Percentiles rank a stretch among this genome's conserved stretches.
phyloP scores from a whole-genome alignment of 306 rosid species.

The Glycine soja region DNA sequence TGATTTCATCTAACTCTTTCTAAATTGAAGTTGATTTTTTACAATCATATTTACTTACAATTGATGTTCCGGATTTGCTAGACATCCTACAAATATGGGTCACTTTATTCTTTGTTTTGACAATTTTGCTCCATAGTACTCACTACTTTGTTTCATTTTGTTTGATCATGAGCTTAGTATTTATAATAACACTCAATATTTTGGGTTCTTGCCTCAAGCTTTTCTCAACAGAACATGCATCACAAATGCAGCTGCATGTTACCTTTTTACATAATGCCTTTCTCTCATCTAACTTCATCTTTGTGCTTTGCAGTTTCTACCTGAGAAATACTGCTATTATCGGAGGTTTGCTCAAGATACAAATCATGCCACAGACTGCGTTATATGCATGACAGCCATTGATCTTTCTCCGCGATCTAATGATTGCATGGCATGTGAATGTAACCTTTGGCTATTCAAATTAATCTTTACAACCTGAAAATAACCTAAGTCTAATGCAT shows the following conservation, averaged over 20 bases:
- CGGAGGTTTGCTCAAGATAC: slow-evolving; percentile 73
- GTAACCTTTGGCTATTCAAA: slow-evolving; percentile 9
- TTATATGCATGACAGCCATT: slow-evolving; percentile 93
- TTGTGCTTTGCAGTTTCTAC: slow-evolving; percentile 75
- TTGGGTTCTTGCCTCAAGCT: slow-evolving; percentile 17
- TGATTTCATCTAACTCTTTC: not conserved
- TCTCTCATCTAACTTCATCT: slow-evolving; percentile 30
- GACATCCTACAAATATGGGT: not conserved
- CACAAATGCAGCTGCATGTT: not conserved
- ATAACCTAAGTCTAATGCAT: slow-evolving; percentile 40
- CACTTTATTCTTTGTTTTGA: not conserved
- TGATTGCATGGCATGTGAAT: slow-evolving; percentile 83
- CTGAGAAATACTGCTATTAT: slow-evolving; percentile 91
- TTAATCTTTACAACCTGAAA: slow-evolving; percentile 39
- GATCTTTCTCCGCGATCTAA: slow-evolving; percentile 70
- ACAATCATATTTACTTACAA: slow-evolving; percentile 11
- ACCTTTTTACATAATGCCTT: slow-evolving; percentile 31
- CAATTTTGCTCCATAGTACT: slow-evolving; percentile 5
- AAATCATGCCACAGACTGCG: slow-evolving; percentile 80
- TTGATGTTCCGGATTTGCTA: not conserved
- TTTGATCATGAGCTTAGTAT: not conserved
- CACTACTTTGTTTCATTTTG: slow-evolving; percentile 4
- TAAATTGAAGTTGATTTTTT: not conserved
- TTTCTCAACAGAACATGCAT: slow-evolving; percentile 16
- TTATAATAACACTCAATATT: not conserved